Base-by-base conservation (phyloP, 805 yeast species). In the Dipodascus albidus region DNA sequence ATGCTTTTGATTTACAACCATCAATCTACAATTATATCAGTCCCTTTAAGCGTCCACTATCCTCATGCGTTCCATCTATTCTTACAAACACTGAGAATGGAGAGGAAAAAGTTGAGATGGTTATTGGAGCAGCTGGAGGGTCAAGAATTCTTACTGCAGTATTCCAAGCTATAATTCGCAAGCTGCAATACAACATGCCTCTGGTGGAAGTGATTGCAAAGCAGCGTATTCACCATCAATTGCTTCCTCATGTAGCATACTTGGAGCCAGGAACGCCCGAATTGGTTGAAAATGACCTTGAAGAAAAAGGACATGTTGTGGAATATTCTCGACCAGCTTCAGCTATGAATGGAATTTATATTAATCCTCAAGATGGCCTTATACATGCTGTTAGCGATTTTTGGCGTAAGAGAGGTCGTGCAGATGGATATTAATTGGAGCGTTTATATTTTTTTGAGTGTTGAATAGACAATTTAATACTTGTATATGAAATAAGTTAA, bases 111-210 rank as follows among this genome's bases (percentile, higher is more conserved):
- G 80, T 85, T 0, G 89, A 83, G 59, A 64, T 86, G 23, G 78
- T 85, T 3, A 76, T 91, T 55, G 98, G 97, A 0, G 93, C 96
- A 0, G 95, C 97, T 1, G 99, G 99, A 8, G 98, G 98, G 0
- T 83, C 93, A 3, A 73, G 93, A 53, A 91, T 91, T 51, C 74
- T 85, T 14, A 87, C 96, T 0, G 79, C 95, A 0, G 80, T 91
- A 2, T 76, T 91, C 53, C 93, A 89, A 65, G 89, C 91, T 0
- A 76, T 91, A 17, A 74, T 86, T 1, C 70, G 96, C 52, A 70
- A 73, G 2, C 81, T 82, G 57, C 80, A 79, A 64, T 78, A 81
- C 62, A 67, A 75, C 1, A 64, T 80, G 70, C 74, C 82, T 1
- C 64, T 89, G 2, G 69, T 87, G 21, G 83, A 86, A 53, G 75